Evolutionary conservation across 2,329 filamentous ascomycete species (phyloP), one percentile per base, ranked within the genome.

Genomic region (Penicillium sumatraense): DNA sequence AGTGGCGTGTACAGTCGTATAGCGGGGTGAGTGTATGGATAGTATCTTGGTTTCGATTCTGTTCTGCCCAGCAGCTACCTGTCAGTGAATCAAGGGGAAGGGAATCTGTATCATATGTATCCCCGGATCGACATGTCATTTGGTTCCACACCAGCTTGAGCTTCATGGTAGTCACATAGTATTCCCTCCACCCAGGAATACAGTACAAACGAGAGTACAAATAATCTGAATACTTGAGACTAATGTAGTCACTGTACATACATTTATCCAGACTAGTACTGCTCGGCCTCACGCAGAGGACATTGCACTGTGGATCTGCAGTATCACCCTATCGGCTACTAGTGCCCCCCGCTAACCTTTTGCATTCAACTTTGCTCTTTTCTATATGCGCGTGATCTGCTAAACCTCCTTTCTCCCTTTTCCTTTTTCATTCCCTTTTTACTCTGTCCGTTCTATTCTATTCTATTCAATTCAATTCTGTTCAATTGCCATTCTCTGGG

Each of bases 121-220:
- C 53, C 57, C 57, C 52, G 50, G 60, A 61, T 61, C 41, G 59
- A 58, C 59, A 53, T 31, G 44, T 61, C 52, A 36, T 29, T 29
- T 11, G 5, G 35, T 46, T 52, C 21, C 23, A 31, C 16, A 49
- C 27, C 18, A 42, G 44, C 51, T 49, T 16, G 20, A 18, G n/a
- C 29, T 31, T n/a, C n/a, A n/a, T n/a, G n/a, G n/a, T n/a, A n/a
- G n/a, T n/a, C n/a, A n/a, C n/a, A n/a, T n/a, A n/a, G n/a, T n/a
- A n/a, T n/a, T n/a, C n/a, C n/a, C n/a, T n/a, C n/a, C n/a, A n/a
- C n/a, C n/a, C n/a, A n/a, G n/a, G n/a, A n/a, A n/a, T n/a, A n/a
- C n/a, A n/a, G n/a, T n/a, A n/a, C n/a, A n/a, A n/a, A n/a, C n/a
- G n/a, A n/a, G n/a, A n/a, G n/a, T n/a, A n/a, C n/a, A n/a, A n/a